Base-by-base conservation (phyloP, 345 rosid species). In the Xanthoceras sorbifolium region DNA sequence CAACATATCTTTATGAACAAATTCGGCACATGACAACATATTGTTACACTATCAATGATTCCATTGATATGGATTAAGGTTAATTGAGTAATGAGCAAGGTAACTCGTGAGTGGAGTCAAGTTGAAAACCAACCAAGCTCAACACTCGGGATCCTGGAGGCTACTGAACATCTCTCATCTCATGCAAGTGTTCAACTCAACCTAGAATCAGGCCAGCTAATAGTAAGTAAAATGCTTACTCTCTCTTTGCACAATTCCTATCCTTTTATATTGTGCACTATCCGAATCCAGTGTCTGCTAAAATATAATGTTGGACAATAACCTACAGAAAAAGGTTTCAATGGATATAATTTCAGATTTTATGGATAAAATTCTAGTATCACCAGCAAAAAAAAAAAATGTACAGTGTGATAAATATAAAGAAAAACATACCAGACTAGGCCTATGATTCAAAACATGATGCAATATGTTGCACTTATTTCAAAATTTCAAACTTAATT, bases 151-250 rank as follows among this genome's bases (percentile, higher is more conserved):
- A 23, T 22, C 22, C 62, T 6, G 9, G 10, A n/a, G 25, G 28
- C 62, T 20, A 12, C 23, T 57, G 28, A 57, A 57, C 2, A 22
- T 9, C 22, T 28, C 3, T 57, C 62, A 57, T 57, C 14, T 57
- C 26, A 57, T 57, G 8, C 14, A 9, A 57, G 23, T 57, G 62
- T 23, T 23, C 28, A 57, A 57, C 62, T 57, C 23, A 57, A 22
- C 62, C 62, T 57, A 57, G 62, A 26, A 22, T 20, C 4, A 57
- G 10, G 23, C 62, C 62, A 57, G 62, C 28, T 57, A 57, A n/a
- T 57, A 55, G 61, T 9, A 57, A 57, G 62, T n/a, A 57, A 57
- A 54, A 57, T 22, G 62, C 62, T 57, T 57, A 57, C 62, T 57
- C 28, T 55, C 61, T 57, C 62, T 57, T 20, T 57, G 28, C 9